Percentiles rank a stretch among this genome's conserved stretches.
phyloP scores from a whole-genome alignment of 1,139 yeast species.

The Candida buenavistaensis region DNA sequence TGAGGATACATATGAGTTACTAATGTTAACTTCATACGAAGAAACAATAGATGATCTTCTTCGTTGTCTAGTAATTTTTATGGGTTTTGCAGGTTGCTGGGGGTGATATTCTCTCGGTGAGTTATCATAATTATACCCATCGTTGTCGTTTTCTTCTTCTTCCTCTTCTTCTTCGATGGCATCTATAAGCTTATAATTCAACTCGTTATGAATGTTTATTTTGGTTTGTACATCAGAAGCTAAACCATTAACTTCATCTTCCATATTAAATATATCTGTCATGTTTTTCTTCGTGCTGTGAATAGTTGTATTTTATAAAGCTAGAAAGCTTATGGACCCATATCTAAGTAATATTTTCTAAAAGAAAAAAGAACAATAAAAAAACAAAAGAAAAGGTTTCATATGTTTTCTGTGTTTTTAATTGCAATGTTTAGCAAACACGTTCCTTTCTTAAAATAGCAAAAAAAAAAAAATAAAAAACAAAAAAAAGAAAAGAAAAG shows the following conservation, averaged over 20 bases:
- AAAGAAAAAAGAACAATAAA: too few relatives aligned
- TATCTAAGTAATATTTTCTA: too few relatives aligned
- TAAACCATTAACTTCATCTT: constrained; percentile 11
- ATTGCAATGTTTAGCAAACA: too few relatives aligned
- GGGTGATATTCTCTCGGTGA: constrained; percentile 11
- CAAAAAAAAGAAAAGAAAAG: too few relatives aligned
- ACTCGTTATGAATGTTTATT: neutral
- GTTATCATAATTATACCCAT: constrained; percentile 7
- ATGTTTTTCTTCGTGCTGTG: too few relatives aligned
- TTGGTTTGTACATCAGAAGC: constrained; percentile 4
- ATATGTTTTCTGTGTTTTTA: too few relatives aligned
- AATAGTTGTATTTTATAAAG: neutral
- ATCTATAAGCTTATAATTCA: constrained; percentile 13
- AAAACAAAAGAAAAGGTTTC: too few relatives aligned
- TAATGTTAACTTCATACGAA: constrained; percentile 17
- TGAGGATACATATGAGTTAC: constrained; percentile 14
- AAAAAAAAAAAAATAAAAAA: too few relatives aligned
- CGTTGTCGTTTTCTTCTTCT: constrained; percentile 7
- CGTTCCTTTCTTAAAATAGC: too few relatives aligned
- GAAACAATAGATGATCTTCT: constrained; percentile 20
- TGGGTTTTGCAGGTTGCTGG: constrained; percentile 10
- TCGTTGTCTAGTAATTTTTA: constrained; percentile 12
- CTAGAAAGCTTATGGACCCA: too few relatives aligned
- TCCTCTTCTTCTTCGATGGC: constrained; percentile 8
- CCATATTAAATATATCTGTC: constrained; percentile 18